phyloP scores from a whole-genome alignment of 345 rosid species.

The Garcia nutans region DNA sequence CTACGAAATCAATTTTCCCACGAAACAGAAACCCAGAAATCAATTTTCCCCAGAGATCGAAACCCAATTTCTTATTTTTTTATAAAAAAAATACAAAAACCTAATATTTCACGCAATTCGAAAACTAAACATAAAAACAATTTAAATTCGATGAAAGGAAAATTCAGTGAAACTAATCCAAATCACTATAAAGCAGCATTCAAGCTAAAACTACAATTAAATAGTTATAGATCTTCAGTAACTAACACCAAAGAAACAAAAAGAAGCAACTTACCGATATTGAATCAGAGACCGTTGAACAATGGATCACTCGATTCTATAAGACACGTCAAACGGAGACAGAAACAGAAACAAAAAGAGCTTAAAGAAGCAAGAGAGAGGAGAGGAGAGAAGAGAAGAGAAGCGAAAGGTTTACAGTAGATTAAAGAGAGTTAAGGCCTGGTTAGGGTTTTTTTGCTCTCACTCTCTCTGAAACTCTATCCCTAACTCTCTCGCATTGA shows the following conservation, averaged over 20 bases:
- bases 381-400: background rate
- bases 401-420: background rate
- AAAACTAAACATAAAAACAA: background rate
- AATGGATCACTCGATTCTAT: background rate
- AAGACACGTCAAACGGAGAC: background rate
- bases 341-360: background rate
- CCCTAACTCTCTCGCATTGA: background rate
- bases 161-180: background rate
- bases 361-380: background rate
- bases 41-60: background rate
- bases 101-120: background rate
- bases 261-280: background rate
- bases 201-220: background rate
- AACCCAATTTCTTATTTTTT: too few relatives aligned
- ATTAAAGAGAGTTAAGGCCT: background rate
- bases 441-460: conserved; percentile 16
- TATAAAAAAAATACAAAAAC: background rate
- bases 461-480: background rate
- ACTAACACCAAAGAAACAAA: too few relatives aligned
- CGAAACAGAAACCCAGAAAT: background rate
- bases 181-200: background rate
- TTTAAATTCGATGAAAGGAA: background rate
- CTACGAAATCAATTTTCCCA: too few relatives aligned
- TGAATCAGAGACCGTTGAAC: background rate
- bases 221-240: background rate